Evolutionary conservation across 2,329 filamentous ascomycete species (phyloP), one percentile per base, ranked within the genome.

Genomic region (Ophiocordyceps unilateralis): DNA sequence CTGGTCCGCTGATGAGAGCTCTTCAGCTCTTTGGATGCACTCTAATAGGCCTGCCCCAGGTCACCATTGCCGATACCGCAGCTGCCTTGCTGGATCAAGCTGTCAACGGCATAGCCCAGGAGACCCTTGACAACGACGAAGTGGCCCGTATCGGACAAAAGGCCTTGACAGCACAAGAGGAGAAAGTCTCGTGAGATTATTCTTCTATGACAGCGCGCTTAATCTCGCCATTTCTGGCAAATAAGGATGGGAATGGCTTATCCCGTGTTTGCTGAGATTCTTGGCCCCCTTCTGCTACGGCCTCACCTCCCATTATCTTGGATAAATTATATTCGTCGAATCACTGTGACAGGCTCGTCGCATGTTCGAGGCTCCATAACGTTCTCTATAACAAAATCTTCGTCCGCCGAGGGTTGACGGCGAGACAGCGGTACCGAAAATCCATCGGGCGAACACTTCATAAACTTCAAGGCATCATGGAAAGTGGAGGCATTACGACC

Each of bases 101-200:
- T 0, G 39, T 67, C 1, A 52, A 62, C 24, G 69, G 70, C 0
- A 62, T 70, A 30, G 62, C 65, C 40, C 66, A 65, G 49, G 67
- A 71, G 0, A 58, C 64, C 2, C 48, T 71, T 19, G 36, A 51
- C 41, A 67, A 67, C 39, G 54, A 58, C 1, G 67, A 73, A 41
- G 39, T 70, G 47, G 54, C 50, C 28, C 58, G 57, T 40, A 63
- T 67, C 43, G 64, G 51, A 8, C 42, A 47, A 15, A 36, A 37
- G 22, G 38, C 41, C 5, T n/a, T 40, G 12, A 24, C 11, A 9
- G 17, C 36, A n/a, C 23, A 22, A 24, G 9, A 28, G 10, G 11
- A 38, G 7, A 38, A 36, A 3, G 9, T 22, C 20, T 12, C 20
- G 19, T 14, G 19, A 38, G 19, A 20, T 19, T 19, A 15, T 15